Base-by-base conservation (phyloP, 2,329 filamentous ascomycete genomes). In the Blumeria hordei region DNA sequence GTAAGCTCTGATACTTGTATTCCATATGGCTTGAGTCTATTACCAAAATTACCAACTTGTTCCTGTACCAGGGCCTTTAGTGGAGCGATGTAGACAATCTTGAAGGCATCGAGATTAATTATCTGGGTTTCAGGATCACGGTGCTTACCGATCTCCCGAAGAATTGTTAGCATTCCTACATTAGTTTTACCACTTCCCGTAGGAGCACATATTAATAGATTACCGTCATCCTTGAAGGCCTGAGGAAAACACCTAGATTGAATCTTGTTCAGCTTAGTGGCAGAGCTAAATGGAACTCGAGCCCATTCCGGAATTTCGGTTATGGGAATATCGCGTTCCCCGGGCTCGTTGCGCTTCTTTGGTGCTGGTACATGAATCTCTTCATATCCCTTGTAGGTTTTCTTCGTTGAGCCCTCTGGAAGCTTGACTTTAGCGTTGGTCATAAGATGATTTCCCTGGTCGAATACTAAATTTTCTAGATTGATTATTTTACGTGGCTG, bases 101-200 rank as follows among this genome's bases (percentile, higher is more conserved):
- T 98, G 74, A 98, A 98, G 45, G 88, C 81, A 64, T 98, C 92
- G 8, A 98, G 72, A 67, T 94, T 87, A 59, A 98, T 92, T 58
- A 93, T 84, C n/a, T 92, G 92, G 0, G 87, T 94, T 59, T 83
- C 73, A 0, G 85, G 78, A 63, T 98, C 83, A 56, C 90, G 79
- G 65, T 98, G 83, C 72, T 96, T 98, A 58, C 92, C 92, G 64
- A 98, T 88, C 67, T 98, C 93, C 59, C 90, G 85, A 41, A 98
- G 75, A 64, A 98, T 96, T 1, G 90, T 83, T 59, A 98, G 74
- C 90, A 98, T 96, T 44, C 90, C 90, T 54, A 98, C 92, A 64
- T 98, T 98, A 1, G 92, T 98, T 71, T 98, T 98, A 65, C 92
- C 92, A 66, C 88, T 94, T 61, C 92, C 92, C 53, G 92, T 98